Conservation (phyloP, 257 asterid genomes). For the Eustoma russellianum region DNA sequence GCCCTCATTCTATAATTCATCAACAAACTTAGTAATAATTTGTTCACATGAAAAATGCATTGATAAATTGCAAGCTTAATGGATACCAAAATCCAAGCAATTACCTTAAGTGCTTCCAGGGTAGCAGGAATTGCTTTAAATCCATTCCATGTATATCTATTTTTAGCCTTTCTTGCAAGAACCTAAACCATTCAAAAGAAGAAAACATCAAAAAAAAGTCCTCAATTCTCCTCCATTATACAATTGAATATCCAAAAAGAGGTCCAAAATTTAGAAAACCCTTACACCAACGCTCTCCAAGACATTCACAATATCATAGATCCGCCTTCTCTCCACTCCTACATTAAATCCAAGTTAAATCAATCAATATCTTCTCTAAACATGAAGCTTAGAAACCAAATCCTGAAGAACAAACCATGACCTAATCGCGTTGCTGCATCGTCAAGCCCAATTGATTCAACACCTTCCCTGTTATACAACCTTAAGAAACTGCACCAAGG, state of each 20-base stretch:
- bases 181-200: constrained; percentile 33
- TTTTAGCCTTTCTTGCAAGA: constrained; percentile 78
- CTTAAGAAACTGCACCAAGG: constrained; percentile 61
- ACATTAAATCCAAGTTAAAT: not conserved
- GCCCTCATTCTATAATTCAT: constrained; percentile 48
- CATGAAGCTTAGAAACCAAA: not conserved
- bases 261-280: not conserved
- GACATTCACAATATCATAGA: constrained; percentile 93
- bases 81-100: not conserved
- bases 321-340: constrained; percentile 98
- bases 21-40: no score
- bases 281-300: constrained; percentile 95
- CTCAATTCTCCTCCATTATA: not conserved
- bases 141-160: constrained; percentile 91
- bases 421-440: constrained; percentile 85
- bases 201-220: constrained; percentile 5
- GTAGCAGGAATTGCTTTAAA: constrained; percentile 69
- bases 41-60: no score
- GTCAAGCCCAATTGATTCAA: constrained; percentile 81
- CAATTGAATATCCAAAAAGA: not conserved
- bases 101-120: constrained; percentile 61
- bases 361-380: not conserved
- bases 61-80: no score
- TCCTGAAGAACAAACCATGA: constrained; percentile 6
- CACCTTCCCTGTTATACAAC: constrained; percentile 70